phyloP scores from a whole-genome alignment of 495 filamentous ascomycete species.

The Penicillium canariense region DNA sequence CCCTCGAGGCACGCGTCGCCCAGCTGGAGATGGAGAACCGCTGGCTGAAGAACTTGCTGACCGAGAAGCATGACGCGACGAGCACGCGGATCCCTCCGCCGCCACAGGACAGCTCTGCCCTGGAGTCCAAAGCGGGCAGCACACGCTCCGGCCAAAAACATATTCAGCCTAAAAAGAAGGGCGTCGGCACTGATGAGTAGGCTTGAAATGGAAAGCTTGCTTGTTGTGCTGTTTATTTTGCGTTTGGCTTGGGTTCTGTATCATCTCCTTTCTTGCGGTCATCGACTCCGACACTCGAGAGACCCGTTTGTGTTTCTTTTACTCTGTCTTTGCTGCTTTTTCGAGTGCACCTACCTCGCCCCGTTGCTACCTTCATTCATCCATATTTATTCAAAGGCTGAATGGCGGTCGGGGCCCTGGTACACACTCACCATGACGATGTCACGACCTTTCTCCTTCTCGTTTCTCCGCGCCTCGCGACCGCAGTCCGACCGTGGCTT shows the following conservation, averaged over 20 bases:
- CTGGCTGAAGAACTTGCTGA: conserved; percentile 91
- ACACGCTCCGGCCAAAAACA: conserved; percentile 39
- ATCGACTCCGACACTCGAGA: conserved; percentile 7
- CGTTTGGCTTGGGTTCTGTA: conserved; percentile 11
- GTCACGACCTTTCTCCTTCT: conserved; percentile 33
- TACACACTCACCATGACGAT: conserved; percentile 22
- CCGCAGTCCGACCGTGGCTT: conserved; percentile 20
- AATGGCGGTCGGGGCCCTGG: conserved; percentile 1
- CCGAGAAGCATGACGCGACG: conserved; percentile 73
- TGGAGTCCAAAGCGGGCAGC: conserved; percentile 25
- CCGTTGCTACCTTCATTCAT: neutral
- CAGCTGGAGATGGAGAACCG: conserved; percentile 94
- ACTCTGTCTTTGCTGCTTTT: neutral
- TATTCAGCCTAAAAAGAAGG: conserved; percentile 51
- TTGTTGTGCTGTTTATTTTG: conserved; percentile 1
- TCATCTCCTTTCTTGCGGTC: conserved; percentile 14
- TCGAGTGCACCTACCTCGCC: neutral
- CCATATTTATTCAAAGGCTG: neutral
- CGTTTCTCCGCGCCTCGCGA: conserved; percentile 14
- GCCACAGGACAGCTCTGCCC: conserved; percentile 26
- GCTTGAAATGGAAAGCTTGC: conserved; percentile 23
- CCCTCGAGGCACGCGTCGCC: conserved; percentile 76
- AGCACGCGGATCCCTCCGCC: conserved; percentile 30
- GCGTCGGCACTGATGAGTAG: conserved; percentile 44
- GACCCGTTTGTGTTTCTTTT: conserved; percentile 4